phyloP scores from a whole-genome alignment of 176 grass and related monocot species.

The Avena sativa region DNA sequence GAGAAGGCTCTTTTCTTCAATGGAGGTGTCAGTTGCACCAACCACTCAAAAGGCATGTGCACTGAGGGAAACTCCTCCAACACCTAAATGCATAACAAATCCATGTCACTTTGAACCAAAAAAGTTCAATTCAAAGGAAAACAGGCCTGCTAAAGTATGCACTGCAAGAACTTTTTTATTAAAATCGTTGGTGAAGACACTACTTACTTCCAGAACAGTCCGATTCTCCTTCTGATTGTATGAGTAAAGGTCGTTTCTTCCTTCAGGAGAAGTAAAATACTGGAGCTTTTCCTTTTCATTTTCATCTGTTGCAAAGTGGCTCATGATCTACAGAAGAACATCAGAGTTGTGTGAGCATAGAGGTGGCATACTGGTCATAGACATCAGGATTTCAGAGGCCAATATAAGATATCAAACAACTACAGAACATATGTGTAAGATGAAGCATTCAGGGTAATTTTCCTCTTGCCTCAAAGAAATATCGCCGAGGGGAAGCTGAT shows the following conservation, averaged over 20 bases:
- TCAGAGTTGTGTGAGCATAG: neutral
- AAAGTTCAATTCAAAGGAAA: slow-evolving; percentile 13
- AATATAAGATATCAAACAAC: neutral
- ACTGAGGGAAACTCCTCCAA: slow-evolving; percentile 89
- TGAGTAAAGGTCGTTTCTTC: slow-evolving; percentile 73
- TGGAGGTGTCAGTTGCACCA: slow-evolving; percentile 85
- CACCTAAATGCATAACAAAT: slow-evolving; percentile 51
- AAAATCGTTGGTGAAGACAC: slow-evolving; percentile 15
- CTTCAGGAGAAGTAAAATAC: slow-evolving; percentile 89
- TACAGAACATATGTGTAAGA: neutral
- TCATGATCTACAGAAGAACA: slow-evolving; percentile 70
- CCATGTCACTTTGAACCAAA: slow-evolving; percentile 20
- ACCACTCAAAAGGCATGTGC: slow-evolving; percentile 89
- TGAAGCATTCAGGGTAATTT: slow-evolving; percentile 18
- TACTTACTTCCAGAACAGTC: slow-evolving; percentile 76
- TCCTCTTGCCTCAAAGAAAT: slow-evolving; percentile 89
- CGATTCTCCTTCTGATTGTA: slow-evolving; percentile 93
- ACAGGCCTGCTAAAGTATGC: neutral
- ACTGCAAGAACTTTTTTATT: neutral
- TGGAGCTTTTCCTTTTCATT: slow-evolving; percentile 80
- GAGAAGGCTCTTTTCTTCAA: slow-evolving; percentile 90
- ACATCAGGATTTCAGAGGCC: slow-evolving; percentile 18
- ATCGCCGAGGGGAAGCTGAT: slow-evolving; percentile 82
- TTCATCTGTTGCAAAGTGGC: slow-evolving; percentile 67
- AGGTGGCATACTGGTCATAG: neutral